phyloP scores from a whole-genome alignment of 768 basidiomycete genomes.

The Pleurotus ostreatus region DNA sequence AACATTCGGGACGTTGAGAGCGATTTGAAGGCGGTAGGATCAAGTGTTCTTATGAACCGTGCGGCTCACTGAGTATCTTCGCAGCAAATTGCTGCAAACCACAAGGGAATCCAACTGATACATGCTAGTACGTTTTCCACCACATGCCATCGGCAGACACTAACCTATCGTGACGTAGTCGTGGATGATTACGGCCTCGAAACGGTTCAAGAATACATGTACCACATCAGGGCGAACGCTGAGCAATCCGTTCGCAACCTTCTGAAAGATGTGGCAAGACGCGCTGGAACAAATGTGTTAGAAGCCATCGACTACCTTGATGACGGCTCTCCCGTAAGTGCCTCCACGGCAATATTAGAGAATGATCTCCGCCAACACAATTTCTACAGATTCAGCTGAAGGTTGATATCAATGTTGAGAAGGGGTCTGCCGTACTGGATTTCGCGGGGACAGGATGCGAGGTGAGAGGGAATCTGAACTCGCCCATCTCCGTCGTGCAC shows the following conservation, averaged over 20 bases:
- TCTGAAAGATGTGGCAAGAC: slow-evolving; percentile 68
- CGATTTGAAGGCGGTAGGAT: slow-evolving; percentile 80
- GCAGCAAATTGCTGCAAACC: slow-evolving; percentile 91
- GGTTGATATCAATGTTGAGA: slow-evolving; percentile 70
- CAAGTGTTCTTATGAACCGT: background rate
- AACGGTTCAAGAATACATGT: slow-evolving; percentile 93
- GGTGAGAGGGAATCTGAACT: slow-evolving; percentile 80
- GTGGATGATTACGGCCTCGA: slow-evolving; percentile 82
- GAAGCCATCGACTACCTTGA: slow-evolving; percentile 81
- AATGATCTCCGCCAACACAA: background rate
- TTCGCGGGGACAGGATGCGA: slow-evolving; percentile 83
- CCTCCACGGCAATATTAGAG: background rate
- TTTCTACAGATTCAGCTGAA: slow-evolving; percentile 58
- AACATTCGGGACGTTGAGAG: slow-evolving; percentile 89
- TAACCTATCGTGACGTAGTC: slow-evolving; percentile 37
- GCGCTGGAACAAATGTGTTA: slow-evolving; percentile 60
- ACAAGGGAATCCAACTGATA: slow-evolving; percentile 86
- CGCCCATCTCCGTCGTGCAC: slow-evolving; percentile 83
- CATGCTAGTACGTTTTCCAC: slow-evolving; percentile 54
- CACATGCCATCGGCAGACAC: slow-evolving; percentile 8
- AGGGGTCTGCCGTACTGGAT: slow-evolving; percentile 80
- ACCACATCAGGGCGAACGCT: slow-evolving; percentile 84
- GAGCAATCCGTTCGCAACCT: slow-evolving; percentile 83
- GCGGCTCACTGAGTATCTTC: background rate
- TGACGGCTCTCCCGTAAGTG: slow-evolving; percentile 76